Percentiles rank a stretch among this genome's conserved stretches.
phyloP scores from a whole-genome alignment of 2,329 filamentous ascomycete species.

The Colletotrichum liaoningense region DNA sequence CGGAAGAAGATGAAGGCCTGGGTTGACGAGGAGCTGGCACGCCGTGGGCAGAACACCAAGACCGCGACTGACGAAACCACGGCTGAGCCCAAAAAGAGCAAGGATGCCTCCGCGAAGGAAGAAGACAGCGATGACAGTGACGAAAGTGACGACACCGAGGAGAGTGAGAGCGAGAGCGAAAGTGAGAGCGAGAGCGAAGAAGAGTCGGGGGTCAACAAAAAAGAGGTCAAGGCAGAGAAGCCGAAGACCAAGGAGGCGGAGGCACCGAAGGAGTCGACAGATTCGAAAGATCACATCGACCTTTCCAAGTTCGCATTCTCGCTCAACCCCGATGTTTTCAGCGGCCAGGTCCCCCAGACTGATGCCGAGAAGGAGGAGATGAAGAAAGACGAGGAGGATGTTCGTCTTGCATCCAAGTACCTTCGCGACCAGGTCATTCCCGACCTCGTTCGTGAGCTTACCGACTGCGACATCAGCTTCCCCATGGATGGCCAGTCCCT shows the following conservation, averaged over 20 bases:
- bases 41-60: conserved; percentile 60
- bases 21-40: conserved; percentile 81
- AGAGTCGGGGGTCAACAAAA: conserved; percentile 48
- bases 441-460: conserved; percentile 86
- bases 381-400: conserved; percentile 86
- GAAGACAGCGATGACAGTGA: conserved; percentile 44
- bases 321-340: conserved; percentile 96
- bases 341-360: conserved; percentile 89
- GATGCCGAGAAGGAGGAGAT: conserved; percentile 89
- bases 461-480: conserved; percentile 94
- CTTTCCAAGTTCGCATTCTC: conserved; percentile 88
- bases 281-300: conserved; percentile 77
- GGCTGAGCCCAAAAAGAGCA: conserved; percentile 44
- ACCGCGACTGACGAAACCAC: conserved; percentile 45
- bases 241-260: conserved; percentile 48
- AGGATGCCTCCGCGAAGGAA: conserved; percentile 23
- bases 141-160: conserved; percentile 39
- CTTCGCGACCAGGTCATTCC: conserved; percentile 83
- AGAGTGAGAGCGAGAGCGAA: conserved; percentile 45
- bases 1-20: conserved; percentile 90
- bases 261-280: conserved; percentile 8
- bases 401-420: conserved; percentile 84
- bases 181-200: conserved; percentile 50
- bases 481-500: conserved; percentile 98
- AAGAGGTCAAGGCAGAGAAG: conserved; percentile 38